Conservation (phyloP, 441 rosid genomes). For the Viola pubescens region DNA sequence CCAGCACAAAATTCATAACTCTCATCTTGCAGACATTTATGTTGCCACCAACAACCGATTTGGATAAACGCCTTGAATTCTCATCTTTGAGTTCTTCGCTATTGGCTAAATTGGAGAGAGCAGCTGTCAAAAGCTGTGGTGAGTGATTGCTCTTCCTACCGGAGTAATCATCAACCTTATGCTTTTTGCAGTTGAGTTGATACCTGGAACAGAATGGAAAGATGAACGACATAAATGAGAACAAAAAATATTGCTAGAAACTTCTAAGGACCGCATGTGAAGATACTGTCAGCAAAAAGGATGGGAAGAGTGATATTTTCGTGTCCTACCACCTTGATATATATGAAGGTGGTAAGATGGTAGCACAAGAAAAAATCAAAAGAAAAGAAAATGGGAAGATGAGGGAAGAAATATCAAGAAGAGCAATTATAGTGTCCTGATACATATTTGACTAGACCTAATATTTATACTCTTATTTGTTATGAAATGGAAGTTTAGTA, state of each 20-base stretch:
- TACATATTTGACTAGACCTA: no score
- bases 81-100: constrained; percentile 60
- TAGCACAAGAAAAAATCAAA: no score
- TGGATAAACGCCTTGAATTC: constrained; percentile 42
- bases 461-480: no score
- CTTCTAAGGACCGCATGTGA: constrained; percentile 4
- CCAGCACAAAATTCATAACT: constrained; percentile 40
- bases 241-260: neutral
- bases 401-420: no score
- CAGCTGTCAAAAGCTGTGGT: constrained; percentile 27
- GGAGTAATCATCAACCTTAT: constrained; percentile 48
- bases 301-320: no score
- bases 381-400: no score
- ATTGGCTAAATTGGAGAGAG: constrained; percentile 39
- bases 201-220: constrained; percentile 42
- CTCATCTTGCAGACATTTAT: constrained; percentile 71
- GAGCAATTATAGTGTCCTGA: no score
- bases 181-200: constrained; percentile 65
- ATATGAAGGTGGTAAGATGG: no score
- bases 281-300: neutral
- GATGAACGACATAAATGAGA: constrained; percentile 6
- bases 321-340: no score
- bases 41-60: constrained; percentile 76
- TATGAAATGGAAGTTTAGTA: constrained; percentile 1
- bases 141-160: constrained; percentile 35